phyloP scores from a whole-genome alignment of 2,329 filamentous ascomycete species.

The Alternaria sp. region DNA sequence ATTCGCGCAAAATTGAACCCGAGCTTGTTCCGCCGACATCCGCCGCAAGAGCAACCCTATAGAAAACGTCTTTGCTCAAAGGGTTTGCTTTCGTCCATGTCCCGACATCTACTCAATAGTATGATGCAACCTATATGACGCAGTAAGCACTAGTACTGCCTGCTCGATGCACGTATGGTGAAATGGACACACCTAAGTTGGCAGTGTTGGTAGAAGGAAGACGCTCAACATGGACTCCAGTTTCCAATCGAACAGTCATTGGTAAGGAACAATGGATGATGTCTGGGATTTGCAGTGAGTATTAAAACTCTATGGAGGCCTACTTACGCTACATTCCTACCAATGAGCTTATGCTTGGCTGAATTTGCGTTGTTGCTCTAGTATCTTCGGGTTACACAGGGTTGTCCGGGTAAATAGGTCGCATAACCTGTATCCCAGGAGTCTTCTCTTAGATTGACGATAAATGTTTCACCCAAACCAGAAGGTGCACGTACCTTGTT shows the following conservation, averaged over 20 bases:
- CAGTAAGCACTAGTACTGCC: neutral
- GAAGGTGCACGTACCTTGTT: conserved; percentile 11
- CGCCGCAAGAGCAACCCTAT: no score
- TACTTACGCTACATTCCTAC: no score
- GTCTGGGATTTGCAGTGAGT: neutral
- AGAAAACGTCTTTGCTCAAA: neutral
- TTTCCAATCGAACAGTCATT: neutral
- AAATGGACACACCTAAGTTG: neutral
- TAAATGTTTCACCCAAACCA: conserved; percentile 18
- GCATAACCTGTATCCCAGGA: neutral
- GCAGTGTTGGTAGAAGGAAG: neutral
- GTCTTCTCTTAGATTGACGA: conserved; percentile 23
- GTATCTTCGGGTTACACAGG: conserved; percentile 7
- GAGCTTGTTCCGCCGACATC: conserved; percentile 5
- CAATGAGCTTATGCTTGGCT: neutral
- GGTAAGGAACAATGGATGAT: neutral
- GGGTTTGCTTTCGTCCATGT: neutral
- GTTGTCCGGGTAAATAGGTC: conserved; percentile 9
- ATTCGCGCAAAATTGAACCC: neutral
- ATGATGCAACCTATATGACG: neutral
- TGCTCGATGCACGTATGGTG: neutral
- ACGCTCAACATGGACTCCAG: neutral
- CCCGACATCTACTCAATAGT: neutral
- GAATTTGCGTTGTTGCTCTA: neutral
- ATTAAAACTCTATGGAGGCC: neutral